Evolutionary conservation across 768 basidiomycete species (phyloP).

Genomic region (Mycena maculata): DNA sequence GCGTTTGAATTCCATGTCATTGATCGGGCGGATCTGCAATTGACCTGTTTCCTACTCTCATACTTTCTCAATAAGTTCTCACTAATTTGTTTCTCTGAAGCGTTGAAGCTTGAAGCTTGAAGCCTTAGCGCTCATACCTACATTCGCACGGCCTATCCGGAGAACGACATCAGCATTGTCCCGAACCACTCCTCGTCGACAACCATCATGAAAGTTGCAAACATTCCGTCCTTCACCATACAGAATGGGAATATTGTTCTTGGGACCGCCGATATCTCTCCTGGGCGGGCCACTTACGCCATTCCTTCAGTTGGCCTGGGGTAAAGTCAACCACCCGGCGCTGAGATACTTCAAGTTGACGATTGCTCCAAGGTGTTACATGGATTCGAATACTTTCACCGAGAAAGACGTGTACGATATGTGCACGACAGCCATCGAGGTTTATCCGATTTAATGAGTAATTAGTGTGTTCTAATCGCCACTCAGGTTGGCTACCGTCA

Average conservation of each 20-base stretch:
- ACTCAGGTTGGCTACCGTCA: conserved; percentile 51
- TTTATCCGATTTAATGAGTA: neutral
- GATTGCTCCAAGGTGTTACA: conserved; percentile 9
- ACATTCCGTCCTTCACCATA: conserved; percentile 38
- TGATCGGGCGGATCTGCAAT: no score
- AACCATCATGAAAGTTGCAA: conserved; percentile 38
- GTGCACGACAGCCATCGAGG: conserved; percentile 25
- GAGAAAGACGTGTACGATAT: conserved; percentile 28
- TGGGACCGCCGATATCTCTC: no score
- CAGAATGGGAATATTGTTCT: conserved; percentile 46
- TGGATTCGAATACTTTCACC: conserved; percentile 13
- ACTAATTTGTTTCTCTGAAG: no score
- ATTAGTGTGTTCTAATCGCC: neutral
- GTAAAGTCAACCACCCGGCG: conserved; percentile 25
- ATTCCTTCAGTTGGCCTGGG: conserved; percentile 50
- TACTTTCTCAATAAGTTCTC: no score
- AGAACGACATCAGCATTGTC: neutral
- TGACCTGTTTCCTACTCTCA: no score
- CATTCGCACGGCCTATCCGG: conserved; percentile 1
- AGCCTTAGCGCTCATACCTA: no score
- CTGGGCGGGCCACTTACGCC: no score
- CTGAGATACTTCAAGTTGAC: neutral
- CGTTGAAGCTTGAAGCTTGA: no score
- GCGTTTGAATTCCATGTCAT: no score
- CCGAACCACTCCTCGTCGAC: neutral